These are phyloP conservation scores for Xylogone sp. DNA, from an alignment of 2,329 filamentous ascomycete species.

Conservation along the genomic window DNA sequence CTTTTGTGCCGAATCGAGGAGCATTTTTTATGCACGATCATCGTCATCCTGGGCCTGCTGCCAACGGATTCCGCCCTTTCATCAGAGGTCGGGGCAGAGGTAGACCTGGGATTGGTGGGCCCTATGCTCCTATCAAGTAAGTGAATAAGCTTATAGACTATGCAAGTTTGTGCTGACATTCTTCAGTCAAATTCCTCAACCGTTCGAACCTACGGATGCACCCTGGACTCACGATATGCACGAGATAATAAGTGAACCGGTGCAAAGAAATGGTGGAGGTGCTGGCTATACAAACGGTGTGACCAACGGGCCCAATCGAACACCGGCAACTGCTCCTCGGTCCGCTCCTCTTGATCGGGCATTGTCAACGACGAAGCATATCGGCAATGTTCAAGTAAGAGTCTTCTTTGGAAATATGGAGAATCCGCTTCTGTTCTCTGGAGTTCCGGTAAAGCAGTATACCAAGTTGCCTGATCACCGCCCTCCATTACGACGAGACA, in stretches of 20 bases:
- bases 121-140: slow-evolving; percentile 61
- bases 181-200: slow-evolving; percentile 39
- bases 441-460: slow-evolving; percentile 82
- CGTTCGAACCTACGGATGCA: slow-evolving; percentile 60
- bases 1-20: slow-evolving; percentile 90
- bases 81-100: slow-evolving; percentile 63
- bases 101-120: slow-evolving; percentile 49
- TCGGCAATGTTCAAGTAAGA: slow-evolving; percentile 81
- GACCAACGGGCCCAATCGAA: slow-evolving; percentile 27
- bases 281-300: slow-evolving; percentile 30
- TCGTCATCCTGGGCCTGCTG: slow-evolving; percentile 69
- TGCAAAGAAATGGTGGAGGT: slow-evolving; percentile 16
- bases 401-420: slow-evolving; percentile 77
- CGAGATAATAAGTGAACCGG: slow-evolving; percentile 56
- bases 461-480: slow-evolving; percentile 93
- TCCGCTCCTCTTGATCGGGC: slow-evolving; percentile 66
- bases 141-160: slow-evolving; percentile 30
- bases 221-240: slow-evolving; percentile 96
- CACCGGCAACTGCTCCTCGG: slow-evolving; percentile 41
- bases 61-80: slow-evolving; percentile 74
- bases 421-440: slow-evolving; percentile 65
- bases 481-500: slow-evolving; percentile 89
- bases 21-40: slow-evolving; percentile 98
- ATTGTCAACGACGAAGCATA: slow-evolving; percentile 77
- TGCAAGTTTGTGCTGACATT: slow-evolving; percentile 17